These are phyloP conservation scores for Phanerodontia chrysosporium DNA, from an alignment of 768 basidiomycete species.

Conservation along the genomic window DNA sequence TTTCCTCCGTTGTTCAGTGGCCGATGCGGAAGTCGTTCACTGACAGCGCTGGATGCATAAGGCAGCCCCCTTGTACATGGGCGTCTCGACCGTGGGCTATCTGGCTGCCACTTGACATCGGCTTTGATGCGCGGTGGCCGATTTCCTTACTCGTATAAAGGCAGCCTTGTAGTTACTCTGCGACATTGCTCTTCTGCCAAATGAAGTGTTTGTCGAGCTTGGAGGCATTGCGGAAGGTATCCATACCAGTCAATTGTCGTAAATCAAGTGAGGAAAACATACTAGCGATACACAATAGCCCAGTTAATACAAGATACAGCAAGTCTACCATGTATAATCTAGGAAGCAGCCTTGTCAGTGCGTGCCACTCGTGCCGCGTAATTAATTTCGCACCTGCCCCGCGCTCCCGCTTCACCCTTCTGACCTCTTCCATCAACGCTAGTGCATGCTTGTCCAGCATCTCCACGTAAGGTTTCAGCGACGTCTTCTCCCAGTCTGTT, in stretches of 20 bases:
- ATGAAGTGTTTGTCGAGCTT: background rate
- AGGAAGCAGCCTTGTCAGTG: background rate
- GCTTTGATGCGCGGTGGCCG: background rate
- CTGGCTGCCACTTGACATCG: background rate
- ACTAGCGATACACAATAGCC: background rate
- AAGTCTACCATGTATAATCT: slow-evolving; percentile 8
- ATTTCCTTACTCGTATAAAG: background rate
- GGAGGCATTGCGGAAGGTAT: background rate
- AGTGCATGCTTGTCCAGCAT: slow-evolving; percentile 76
- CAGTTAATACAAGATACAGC: background rate
- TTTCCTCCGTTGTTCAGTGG: background rate
- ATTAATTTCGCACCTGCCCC: background rate
- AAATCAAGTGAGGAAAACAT: background rate
- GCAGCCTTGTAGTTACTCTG: background rate
- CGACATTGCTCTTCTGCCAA: background rate
- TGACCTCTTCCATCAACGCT: slow-evolving; percentile 52
- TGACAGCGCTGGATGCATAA: background rate
- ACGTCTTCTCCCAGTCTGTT: slow-evolving; percentile 81
- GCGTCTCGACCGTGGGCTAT: slow-evolving; percentile 4
- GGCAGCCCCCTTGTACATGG: slow-evolving; percentile 13
- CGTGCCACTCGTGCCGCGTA: background rate
- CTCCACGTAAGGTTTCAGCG: slow-evolving; percentile 84
- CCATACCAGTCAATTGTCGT: slow-evolving; percentile 1
- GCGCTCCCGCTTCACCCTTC: slow-evolving; percentile 41
- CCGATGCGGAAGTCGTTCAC: slow-evolving; percentile 7